phyloP scores from a whole-genome alignment of 805 yeast genomes.

The Maudiozyma pseudohumilis region DNA sequence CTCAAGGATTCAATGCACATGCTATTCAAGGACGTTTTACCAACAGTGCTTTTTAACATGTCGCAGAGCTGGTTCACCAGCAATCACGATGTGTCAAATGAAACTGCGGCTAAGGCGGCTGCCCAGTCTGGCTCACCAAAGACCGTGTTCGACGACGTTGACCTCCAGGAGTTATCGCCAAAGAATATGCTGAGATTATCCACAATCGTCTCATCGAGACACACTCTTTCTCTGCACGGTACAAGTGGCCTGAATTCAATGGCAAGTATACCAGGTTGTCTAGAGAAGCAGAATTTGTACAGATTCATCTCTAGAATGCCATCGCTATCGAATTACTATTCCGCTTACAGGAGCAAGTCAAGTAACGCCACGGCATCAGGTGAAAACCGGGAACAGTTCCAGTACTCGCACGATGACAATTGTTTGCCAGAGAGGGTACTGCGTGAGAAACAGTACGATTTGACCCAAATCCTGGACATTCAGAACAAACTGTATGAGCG shows the following conservation, averaged over 20 bases:
- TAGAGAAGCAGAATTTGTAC: conserved; percentile 28
- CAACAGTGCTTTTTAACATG: conserved; percentile 28
- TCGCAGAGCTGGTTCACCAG: conserved; percentile 26
- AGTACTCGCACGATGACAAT: conserved; percentile 10
- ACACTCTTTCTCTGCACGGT: conserved; percentile 64
- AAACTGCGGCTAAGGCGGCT: not conserved
- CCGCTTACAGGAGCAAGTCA: conserved; percentile 5
- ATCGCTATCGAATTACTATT: conserved; percentile 20
- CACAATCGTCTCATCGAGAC: conserved; percentile 62
- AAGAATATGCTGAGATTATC: conserved; percentile 59
- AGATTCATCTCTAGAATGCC: conserved; percentile 27
- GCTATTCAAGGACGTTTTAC: conserved; percentile 28
- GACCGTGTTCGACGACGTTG: conserved; percentile 20
- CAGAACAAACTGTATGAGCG: conserved; percentile 27
- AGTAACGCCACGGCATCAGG: not conserved
- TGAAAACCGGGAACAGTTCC: not conserved
- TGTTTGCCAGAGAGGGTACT: conserved; percentile 19
- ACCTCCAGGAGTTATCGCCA: conserved; percentile 41
- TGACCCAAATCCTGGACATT: conserved; percentile 23
- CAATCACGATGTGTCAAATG: not conserved
- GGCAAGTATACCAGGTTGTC: conserved; percentile 28
- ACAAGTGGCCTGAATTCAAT: conserved; percentile 35
- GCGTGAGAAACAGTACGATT: conserved; percentile 15
- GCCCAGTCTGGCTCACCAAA: conserved; percentile 5
- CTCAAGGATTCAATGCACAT: conserved; percentile 27